Percentiles rank a stretch among this genome's conserved stretches.
Evolutionary conservation across 495 filamentous ascomycete species (phyloP).

Genomic region (Neurospora sp.): DNA sequence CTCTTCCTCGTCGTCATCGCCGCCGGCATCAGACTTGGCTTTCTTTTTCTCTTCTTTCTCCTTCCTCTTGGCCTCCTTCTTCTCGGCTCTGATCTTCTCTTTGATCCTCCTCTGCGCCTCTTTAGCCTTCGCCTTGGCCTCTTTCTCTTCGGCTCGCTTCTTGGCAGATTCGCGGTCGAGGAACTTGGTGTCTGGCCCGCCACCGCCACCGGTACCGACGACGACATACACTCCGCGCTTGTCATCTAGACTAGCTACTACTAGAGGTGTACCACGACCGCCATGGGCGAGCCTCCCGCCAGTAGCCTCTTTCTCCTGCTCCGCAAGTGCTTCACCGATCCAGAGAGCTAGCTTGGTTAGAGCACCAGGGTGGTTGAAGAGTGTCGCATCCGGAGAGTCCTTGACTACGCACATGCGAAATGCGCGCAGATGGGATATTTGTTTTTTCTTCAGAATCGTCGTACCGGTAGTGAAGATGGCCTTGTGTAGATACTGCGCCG

Average conservation of each 20-base stretch:
- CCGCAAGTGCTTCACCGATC: conserved; percentile 86
- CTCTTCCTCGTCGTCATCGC: conserved; percentile 38
- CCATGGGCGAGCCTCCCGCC: conserved; percentile 52
- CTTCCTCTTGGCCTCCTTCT: conserved; percentile 42
- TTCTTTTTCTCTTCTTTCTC: conserved; percentile 42
- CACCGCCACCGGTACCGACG: conserved; percentile 77
- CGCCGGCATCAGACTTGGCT: conserved; percentile 52
- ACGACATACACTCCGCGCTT: conserved; percentile 80
- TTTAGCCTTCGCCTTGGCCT: conserved; percentile 51
- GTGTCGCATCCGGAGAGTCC: conserved; percentile 77
- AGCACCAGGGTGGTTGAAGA: conserved; percentile 87
- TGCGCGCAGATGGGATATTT: conserved; percentile 80
- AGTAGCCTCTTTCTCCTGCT: conserved; percentile 68
- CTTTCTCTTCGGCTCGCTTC: conserved; percentile 46
- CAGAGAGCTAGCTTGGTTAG: conserved; percentile 87
- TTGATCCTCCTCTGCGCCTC: conserved; percentile 49
- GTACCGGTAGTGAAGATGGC: conserved; percentile 93
- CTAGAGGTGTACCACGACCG: conserved; percentile 71
- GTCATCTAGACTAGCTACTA: conserved; percentile 84
- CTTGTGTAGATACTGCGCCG: conserved; percentile 78
- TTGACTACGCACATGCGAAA: conserved; percentile 96
- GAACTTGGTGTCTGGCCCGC: conserved; percentile 49
- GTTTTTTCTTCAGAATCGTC: conserved; percentile 79
- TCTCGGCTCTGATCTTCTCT: conserved; percentile 52
- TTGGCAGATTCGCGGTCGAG: conserved; percentile 53